Base-by-base conservation (phyloP, 2,329 filamentous ascomycete genomes). In the Diaporthe citriasiana region DNA sequence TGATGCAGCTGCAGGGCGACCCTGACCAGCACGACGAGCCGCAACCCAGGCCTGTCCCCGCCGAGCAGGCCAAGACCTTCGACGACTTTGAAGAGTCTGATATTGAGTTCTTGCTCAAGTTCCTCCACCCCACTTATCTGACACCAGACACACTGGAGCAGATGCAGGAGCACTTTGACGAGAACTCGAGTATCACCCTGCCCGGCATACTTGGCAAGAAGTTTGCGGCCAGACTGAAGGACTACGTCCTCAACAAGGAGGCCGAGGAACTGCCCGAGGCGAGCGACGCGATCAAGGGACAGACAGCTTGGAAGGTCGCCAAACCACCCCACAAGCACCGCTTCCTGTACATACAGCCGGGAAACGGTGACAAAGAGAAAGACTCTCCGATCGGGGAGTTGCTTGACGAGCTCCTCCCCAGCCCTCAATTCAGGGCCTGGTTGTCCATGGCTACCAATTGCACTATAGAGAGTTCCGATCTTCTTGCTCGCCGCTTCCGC, bases 241-340 rank as follows among this genome's bases (percentile, higher is more conserved):
- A 89, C 4, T 94, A 95, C 78, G 88, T 98, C 60, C 89, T 92
- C 76, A 87, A 87, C 1, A 88, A 92, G 78, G 93, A 95, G 79
- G 84, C 84, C 72, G 81, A 85, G 45, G 51, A 80, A 2, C 79
- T 89, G 7, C 85, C 86, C 0, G 82, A 84, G 22, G 82, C 85
- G 22, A 90, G 88, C 59, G 80, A 82, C 0, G 87, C 89, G 73
- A 91, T 93, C 74, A 90, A 92, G 79, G 87, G 87, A 59, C 84
- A 84, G 76, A 89, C 86, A 55, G 84, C 85, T 0, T 97, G 94
- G 94, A 90, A 88, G 75, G 93, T 97, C 12, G 94, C 97, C 9
- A 89, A 91, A 42, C 97, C 97, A 51, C 97, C 97, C 0, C 95
- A 99, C 85, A 99, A 99, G 85, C 95, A 98, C 81, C 94, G 95